Base-by-base conservation (phyloP, 2,329 filamentous ascomycete species). In the Sporothrix sp. region DNA sequence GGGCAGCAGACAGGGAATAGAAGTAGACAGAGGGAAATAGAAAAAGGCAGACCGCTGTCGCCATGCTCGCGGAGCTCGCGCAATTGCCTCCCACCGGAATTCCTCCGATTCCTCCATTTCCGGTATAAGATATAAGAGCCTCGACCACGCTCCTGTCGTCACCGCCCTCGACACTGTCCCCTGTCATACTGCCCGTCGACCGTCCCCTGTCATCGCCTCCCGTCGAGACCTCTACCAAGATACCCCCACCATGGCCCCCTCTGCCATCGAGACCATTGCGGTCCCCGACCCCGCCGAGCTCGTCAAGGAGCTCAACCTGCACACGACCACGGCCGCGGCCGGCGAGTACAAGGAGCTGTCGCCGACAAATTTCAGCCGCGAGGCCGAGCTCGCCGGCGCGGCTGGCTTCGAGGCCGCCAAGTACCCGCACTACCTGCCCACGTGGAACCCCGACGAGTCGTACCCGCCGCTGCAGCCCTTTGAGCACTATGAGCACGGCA, bases 401-500 rank as follows among this genome's bases (percentile, higher is more conserved):
- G 50, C 46, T 21, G 54, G 52, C 35, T 54, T 55, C 11, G 39
- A 50, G 16, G 51, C 48, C 3, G 58, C 58, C 23, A 57, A 57
- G 56, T 85, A 82, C 57, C 76, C 79, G 2, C 68, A 84, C 59
- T 86, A 86, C 63, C 72, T 84, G 11, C 80, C 81, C 4, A 75
- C 74, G 0, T 84, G 79, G 79, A 70, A 80, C 58, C 70, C 72
- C 50, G 71, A 76, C 55, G 72, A 78, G 64, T 70, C 69, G 52
- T 82, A 79, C 58, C 71, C 80, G 46, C 77, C 82, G 6, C 71
- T 84, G 18, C 67, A 80, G 58, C 75, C 73, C 0, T 87, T 85
- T 57, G 75, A 83, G 60, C 81, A 85, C 60, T 74, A 75, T 53
- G 82, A 87, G 55, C 83, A 84, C 60, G 84, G 82, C 55, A 79